Conservation (phyloP, 2,329 filamentous ascomycete species). For the Trichophaea hybrida region DNA sequence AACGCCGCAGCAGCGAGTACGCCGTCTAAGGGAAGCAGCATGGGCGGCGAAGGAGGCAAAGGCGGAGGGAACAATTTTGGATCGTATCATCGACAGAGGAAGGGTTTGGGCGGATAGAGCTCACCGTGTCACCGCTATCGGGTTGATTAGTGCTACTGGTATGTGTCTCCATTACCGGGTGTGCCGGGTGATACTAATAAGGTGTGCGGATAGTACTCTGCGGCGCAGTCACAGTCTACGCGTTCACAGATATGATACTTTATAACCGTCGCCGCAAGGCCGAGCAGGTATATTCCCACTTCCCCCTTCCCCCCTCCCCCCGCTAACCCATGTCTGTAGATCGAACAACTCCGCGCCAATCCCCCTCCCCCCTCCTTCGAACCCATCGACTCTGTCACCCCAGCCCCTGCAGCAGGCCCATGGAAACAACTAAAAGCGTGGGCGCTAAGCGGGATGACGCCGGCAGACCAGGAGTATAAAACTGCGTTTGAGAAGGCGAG, state of each 20-base stretch:
- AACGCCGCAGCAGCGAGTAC: conserved; percentile 42
- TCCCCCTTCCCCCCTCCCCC: conserved; percentile 14
- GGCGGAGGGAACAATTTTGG: conserved; percentile 36
- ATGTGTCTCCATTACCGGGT: neutral
- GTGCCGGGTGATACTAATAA: neutral
- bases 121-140: conserved; percentile 45
- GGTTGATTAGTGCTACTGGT: conserved; percentile 48
- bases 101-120: conserved; percentile 45
- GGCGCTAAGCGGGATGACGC: conserved; percentile 25
- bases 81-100: conserved; percentile 40
- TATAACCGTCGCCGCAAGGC: conserved; percentile 14
- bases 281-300: conserved; percentile 15
- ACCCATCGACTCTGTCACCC: neutral
- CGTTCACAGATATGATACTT: conserved; percentile 21
- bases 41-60: conserved; percentile 36
- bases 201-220: conserved; percentile 15
- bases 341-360: conserved; percentile 1
- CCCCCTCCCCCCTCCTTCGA: conserved; percentile 10
- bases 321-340: neutral
- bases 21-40: conserved; percentile 38
- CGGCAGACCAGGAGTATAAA: conserved; percentile 24
- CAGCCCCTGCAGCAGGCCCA: conserved; percentile 2
- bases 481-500: neutral
- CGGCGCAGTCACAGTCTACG: conserved; percentile 18
- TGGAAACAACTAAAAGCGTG: conserved; percentile 22